These are phyloP conservation scores for Colletotrichum liaoningense DNA, from an alignment of 2,329 filamentous ascomycete genomes.

Conservation along the genomic window DNA sequence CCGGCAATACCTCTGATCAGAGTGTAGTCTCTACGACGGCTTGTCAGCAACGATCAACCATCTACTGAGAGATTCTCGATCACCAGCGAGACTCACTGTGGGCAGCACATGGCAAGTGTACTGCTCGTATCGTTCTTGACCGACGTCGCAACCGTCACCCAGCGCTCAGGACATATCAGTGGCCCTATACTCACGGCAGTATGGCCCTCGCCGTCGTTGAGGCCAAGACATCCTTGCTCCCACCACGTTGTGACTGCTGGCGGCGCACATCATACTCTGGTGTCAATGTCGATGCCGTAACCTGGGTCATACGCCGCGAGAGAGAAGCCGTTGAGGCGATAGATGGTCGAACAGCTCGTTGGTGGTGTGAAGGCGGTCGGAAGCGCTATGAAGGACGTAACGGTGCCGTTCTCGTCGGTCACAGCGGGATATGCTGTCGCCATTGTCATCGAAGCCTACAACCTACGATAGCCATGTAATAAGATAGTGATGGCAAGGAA, in stretches of 20 bases:
- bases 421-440: slow-evolving; percentile 5
- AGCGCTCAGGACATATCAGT: not conserved
- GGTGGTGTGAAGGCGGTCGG: slow-evolving; percentile 10
- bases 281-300: not conserved
- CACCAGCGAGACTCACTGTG: not conserved
- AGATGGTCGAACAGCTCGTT: slow-evolving; percentile 6
- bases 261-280: slow-evolving; percentile 15
- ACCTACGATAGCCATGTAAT: not conserved
- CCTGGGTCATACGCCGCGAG: slow-evolving; percentile 15
- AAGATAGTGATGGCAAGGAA: not conserved
- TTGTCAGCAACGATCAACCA: not conserved
- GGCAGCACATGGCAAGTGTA: slow-evolving; percentile 18
- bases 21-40: not conserved
- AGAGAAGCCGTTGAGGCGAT: slow-evolving; percentile 3
- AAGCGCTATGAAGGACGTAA: slow-evolving; percentile 18
- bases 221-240: slow-evolving; percentile 16
- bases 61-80: not conserved
- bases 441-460: not conserved
- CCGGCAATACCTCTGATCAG: not conserved
- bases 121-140: slow-evolving; percentile 9
- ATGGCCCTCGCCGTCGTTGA: slow-evolving; percentile 10
- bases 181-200: slow-evolving; percentile 17
- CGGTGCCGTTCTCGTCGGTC: not conserved
- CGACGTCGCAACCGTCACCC: slow-evolving; percentile 2
- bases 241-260: slow-evolving; percentile 15